Base-by-base conservation (phyloP, 495 filamentous ascomycete genomes). In the Xylaria bambusicola region DNA sequence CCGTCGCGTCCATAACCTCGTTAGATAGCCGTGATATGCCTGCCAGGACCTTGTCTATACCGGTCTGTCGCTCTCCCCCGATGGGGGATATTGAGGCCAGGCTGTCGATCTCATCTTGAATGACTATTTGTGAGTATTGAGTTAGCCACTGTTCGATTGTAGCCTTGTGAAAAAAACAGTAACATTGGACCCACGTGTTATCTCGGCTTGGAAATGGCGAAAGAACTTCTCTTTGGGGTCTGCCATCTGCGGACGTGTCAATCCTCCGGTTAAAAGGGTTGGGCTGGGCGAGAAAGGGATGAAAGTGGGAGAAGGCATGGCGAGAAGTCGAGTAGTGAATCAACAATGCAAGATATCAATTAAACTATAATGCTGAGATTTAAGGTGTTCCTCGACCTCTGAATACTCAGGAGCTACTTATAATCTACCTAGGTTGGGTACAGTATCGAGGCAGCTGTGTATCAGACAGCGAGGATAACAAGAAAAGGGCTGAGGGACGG, bases 191-290 rank as follows among this genome's bases (percentile, higher is more conserved):
- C 60, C 78, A 91, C 90, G 80, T 13, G 83, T 85, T 60, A 88
- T 85, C 70, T 87, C 83, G 71, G 84, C 80, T 58, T 88, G 87
- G 62, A 93, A 94, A 69, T 88, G 86, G 61, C 84, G 84, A 70
- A 91, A 90, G 78, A 95, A 93, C 8, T 81, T 80, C 64, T 90
- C 87, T 51, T 91, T 92, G 45, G 86, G 69, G 61, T 77, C 73
- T 42, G 67, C 61, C 63, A 66, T 73, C 44, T 59, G 65, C 50
- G 48, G 61, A 2, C 51, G 33, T 24, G 53, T 45, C 10, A 60
- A 61, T 52, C 26, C 42, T 18, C 45, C 42, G 35, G 38, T 8
- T 23, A 46, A 47, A 36, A 35, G 9, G 31, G n/a, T 3, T 38
- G 44, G 52, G 40, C 23, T 60, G 13, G 53, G 31, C 6, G 62